A percentile compares a stretch with the other conserved stretches of the same genome.
Conservation (phyloP, 179 eudicot genomes). For the Pouteria campechiana region DNA sequence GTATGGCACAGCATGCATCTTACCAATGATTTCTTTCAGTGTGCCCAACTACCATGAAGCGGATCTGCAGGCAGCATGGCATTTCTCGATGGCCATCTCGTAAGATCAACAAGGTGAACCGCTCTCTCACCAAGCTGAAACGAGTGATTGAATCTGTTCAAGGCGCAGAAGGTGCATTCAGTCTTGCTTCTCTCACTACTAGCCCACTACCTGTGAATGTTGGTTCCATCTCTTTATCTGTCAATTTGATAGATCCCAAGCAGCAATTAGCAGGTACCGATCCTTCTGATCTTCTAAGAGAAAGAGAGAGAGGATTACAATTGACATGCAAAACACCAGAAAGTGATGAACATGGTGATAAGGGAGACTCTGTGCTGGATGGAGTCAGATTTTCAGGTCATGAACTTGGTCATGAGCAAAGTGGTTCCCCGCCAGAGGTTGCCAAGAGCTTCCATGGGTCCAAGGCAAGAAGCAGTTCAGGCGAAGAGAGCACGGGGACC, state of each 20-base stretch:
- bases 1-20: too few relatives aligned
- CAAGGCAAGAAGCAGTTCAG: constrained; percentile 52
- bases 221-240: constrained; percentile 50
- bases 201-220: constrained; percentile 51
- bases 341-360: constrained; percentile 12
- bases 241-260: constrained; percentile 31
- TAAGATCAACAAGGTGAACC: constrained; percentile 89
- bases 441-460: constrained; percentile 18
- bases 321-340: constrained; percentile 8
- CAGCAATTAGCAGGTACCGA: constrained; percentile 36
- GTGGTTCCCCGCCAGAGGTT: constrained; percentile 7
- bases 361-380: constrained; percentile 7
- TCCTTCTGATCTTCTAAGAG: constrained; percentile 25
- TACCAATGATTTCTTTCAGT: too few relatives aligned
- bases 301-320: constrained; percentile 22
- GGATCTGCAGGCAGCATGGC: constrained; percentile 93
- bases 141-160: constrained; percentile 94
- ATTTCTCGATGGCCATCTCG: constrained; percentile 97
- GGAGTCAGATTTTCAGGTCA: constrained; percentile 11
- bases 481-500: constrained; percentile 67
- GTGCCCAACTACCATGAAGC: constrained; percentile 95
- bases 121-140: constrained; percentile 84
- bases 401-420: constrained; percentile 16
- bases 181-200: constrained; percentile 50
- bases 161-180: constrained; percentile 76